A percentile compares a stretch with the other conserved stretches of the same genome.
Evolutionary conservation across 495 filamentous ascomycete species (phyloP).

Genomic region (Terfezia claveryi): DNA sequence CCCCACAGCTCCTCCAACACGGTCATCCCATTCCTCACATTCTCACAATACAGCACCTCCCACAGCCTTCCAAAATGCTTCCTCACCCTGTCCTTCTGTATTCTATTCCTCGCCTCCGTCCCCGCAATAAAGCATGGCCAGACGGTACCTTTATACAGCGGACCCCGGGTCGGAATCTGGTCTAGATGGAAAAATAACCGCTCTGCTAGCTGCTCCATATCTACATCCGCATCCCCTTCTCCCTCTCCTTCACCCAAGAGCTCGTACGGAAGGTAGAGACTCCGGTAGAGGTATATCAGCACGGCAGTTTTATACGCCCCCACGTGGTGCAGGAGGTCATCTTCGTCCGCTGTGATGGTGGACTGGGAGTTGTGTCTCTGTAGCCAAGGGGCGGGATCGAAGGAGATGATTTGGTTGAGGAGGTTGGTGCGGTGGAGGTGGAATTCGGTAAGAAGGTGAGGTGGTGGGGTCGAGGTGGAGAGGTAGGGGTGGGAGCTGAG

Average conservation of each 20-base stretch:
- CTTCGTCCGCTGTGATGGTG: not conserved
- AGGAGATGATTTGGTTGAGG: not conserved
- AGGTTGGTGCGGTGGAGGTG: not conserved
- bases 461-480: not conserved
- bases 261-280: not conserved
- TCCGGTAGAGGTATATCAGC: not conserved
- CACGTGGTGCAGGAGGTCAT: not conserved
- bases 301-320: not conserved
- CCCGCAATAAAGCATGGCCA: slow-evolving; percentile 17
- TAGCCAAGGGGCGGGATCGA: not conserved
- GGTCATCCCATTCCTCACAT: slow-evolving; percentile 15
- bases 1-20: slow-evolving; percentile 15
- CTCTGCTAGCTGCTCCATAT: not conserved
- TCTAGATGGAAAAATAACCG: not conserved
- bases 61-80: slow-evolving; percentile 11
- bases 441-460: not conserved
- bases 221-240: not conserved
- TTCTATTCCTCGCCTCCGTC: slow-evolving; percentile 9
- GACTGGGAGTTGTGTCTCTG: not conserved
- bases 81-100: slow-evolving; percentile 11
- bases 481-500: slow-evolving; percentile 1
- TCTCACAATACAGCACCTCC: slow-evolving; percentile 13
- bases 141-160: slow-evolving; percentile 13
- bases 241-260: not conserved
- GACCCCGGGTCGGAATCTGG: not conserved